These are phyloP conservation scores for Polyporus tsugae DNA, from an alignment of 1,284 basidiomycete genomes.

Conservation along the genomic window DNA sequence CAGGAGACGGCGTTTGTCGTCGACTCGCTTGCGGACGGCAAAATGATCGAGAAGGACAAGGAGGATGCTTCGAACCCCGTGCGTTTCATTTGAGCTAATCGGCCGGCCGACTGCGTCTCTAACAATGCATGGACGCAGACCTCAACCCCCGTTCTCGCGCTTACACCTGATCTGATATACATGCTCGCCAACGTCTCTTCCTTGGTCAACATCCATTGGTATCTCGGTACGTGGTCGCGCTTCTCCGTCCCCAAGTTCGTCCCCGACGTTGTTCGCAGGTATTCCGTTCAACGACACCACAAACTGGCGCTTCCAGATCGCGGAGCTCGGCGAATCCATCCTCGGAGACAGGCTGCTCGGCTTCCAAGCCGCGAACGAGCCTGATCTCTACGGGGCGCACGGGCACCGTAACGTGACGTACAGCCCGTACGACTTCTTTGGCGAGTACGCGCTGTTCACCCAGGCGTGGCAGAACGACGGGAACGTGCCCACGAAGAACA, in stretches of 20 bases:
- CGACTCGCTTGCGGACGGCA: constrained; percentile 51
- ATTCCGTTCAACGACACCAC: constrained; percentile 61
- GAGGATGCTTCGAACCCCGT: constrained; percentile 53
- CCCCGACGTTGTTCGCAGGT: constrained; percentile 31
- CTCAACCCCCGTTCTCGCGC: constrained; percentile 51
- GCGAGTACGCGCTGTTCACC: constrained; percentile 57
- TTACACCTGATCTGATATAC: constrained; percentile 52
- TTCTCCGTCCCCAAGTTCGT: neutral
- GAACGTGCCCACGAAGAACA: constrained; percentile 51
- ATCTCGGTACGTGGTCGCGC: constrained; percentile 42
- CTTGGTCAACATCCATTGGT: constrained; percentile 52
- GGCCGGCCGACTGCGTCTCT: neutral
- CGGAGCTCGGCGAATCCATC: constrained; percentile 54
- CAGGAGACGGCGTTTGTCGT: constrained; percentile 67
- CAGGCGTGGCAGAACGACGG: constrained; percentile 52
- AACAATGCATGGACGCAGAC: constrained; percentile 34
- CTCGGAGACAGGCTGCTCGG: constrained; percentile 68
- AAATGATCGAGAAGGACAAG: constrained; percentile 59
- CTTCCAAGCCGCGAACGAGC: constrained; percentile 74
- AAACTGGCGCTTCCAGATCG: constrained; percentile 63
- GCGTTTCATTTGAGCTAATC: constrained; percentile 29
- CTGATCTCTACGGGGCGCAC: constrained; percentile 64
- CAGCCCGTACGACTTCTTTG: constrained; percentile 53
- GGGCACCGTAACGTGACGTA: constrained; percentile 49
- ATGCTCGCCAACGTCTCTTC: constrained; percentile 52